Evolutionary conservation across 805 yeast genomes (phyloP), one percentile per base, ranked within the genome.

Genomic region (Metschnikowia amazonensis): DNA sequence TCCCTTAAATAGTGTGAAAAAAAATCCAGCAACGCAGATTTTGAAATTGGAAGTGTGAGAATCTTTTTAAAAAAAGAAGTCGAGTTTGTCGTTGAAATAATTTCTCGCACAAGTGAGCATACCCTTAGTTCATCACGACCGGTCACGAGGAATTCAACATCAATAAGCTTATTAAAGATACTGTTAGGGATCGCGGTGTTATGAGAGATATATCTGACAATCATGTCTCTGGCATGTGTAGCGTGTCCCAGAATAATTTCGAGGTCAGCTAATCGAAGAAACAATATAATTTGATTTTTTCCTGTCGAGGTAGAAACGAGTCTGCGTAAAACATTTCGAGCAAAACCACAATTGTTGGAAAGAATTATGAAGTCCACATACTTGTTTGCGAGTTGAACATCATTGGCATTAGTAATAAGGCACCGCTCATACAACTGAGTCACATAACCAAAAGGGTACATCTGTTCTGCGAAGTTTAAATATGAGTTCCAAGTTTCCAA

Each of bases 401-500:
- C 74, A n/a, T 60, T 55, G 0, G 77, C 72, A 1, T 79, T 67
- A 2, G 72, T 52, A 3, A 76, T 64, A 5, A 80, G 49, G 32
- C 80, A 74, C 47, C 87, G 56, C 43, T 77, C 77, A 49, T 76
- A 81, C 0, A 64, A 53, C 11, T 72, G 67, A 11, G 55, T 57
- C 5, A 65, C 50, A 16, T 53, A 58, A 0, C 21, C 28, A 6
- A 23, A 36, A 14, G 57, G 64, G 18, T 62, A 55, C 42, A 55
- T 42, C 44, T 62, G 54, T 52, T 84, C 88, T 30, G 79, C 63
- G 46, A 70, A 78, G 50, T 74, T 74, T 30, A 85, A 55, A 59
- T 84, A 88, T 24, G 67, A 60, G 43, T 73, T 77, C 81, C 95
- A 84, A 9, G 65, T 68, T 16, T 73, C 75, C 17, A 83, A 56